A percentile compares a stretch with the other conserved stretches of the same genome.
Evolutionary conservation across 352 stramenopile genomes (phyloP).

Genomic region (Pythium phragmiticola): DNA sequence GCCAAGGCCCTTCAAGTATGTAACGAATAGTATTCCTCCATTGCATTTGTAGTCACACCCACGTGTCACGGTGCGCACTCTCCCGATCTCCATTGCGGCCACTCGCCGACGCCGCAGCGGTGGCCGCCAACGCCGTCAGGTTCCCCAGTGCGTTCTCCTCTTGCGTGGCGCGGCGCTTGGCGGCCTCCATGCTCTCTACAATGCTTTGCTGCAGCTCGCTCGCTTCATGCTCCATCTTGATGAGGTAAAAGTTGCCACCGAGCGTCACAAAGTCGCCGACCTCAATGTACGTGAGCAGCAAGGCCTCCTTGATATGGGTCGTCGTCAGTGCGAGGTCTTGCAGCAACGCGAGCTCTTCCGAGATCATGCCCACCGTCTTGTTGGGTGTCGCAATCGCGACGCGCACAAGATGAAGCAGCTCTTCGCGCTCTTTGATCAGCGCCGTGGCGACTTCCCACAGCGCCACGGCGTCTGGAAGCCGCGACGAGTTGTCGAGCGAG

Average conservation of each 20-base stretch:
- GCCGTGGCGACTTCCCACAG: conserved; percentile 57
- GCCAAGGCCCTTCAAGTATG: conserved; percentile 4
- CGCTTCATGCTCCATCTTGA: conserved; percentile 61
- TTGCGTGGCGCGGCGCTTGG: conserved; percentile 19
- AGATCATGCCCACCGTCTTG: conserved; percentile 33
- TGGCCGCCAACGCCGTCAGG: not conserved
- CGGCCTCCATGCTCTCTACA: conserved; percentile 34
- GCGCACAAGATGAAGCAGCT: conserved; percentile 43
- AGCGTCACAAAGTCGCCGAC: conserved; percentile 74
- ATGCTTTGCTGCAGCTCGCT: conserved; percentile 39
- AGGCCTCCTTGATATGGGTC: conserved; percentile 43
- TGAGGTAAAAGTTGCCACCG: conserved; percentile 64
- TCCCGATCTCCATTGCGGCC: conserved; percentile 12
- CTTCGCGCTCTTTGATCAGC: conserved; percentile 61
- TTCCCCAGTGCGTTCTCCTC: conserved; percentile 14
- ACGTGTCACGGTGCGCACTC: conserved; percentile 21
- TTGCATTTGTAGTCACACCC: conserved; percentile 16
- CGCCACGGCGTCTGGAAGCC: conserved; percentile 54
- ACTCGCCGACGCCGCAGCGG: not conserved
- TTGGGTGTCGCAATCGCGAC: conserved; percentile 25
- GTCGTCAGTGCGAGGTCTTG: conserved; percentile 41
- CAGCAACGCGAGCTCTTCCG: conserved; percentile 45
- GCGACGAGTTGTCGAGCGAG: conserved; percentile 47
- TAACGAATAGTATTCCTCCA: conserved; percentile 14
- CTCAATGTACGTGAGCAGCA: conserved; percentile 67